Base-by-base conservation (phyloP, 371 early-diverging fungal genomes). In the Quaeritorhiza haematococci region DNA sequence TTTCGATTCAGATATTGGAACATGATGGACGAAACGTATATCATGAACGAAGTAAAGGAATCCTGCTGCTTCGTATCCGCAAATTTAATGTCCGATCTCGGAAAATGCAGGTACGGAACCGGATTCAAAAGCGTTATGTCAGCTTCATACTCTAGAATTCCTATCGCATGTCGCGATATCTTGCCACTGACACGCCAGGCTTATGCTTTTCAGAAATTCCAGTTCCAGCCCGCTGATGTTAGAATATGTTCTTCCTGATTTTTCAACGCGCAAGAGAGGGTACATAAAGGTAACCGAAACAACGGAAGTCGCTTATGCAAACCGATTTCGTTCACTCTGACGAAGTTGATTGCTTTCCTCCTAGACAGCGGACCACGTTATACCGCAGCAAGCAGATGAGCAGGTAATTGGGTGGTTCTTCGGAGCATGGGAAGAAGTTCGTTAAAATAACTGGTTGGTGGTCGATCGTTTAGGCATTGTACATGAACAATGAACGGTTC, bases 1-100 rank as follows among this genome's bases (percentile, higher is more conserved):
- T 47, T 15, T 30, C 35, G 41, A 8, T 66, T 29, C 57, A 75
- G 85, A 46, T 76, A 86, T 49, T 92, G 87, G 80, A 87, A 92
- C 61, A 92, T 92, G 93, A 91, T 91, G 91, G 91, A 92, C 59
- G 92, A 92, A 61, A 87, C 90, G 0, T 82, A 79, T 59, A 76
- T 91, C 29, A 84, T 92, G 46, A 89, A 88, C 53, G 79, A 87
- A 23, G 83, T 88, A 53, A 93, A 93, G 68, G 91, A 91, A 66
- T 73, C 78, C 3, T 88, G 89, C 63, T 91, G 91, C 61, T 91
- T 80, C 67, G 79, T 91, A 0, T 86, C 92, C 15, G 68, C 73
- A 10, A 76, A 89, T 56, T 83, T 85, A 44, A 73, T 72, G 57
- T 62, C 66, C 2, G 91, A 91, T 58, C 64, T 90, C 32, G 81